A percentile compares a stretch with the other conserved stretches of the same genome.
Conservation (phyloP, 1,139 yeast species). For the Hyphopichia khmerensis region DNA sequence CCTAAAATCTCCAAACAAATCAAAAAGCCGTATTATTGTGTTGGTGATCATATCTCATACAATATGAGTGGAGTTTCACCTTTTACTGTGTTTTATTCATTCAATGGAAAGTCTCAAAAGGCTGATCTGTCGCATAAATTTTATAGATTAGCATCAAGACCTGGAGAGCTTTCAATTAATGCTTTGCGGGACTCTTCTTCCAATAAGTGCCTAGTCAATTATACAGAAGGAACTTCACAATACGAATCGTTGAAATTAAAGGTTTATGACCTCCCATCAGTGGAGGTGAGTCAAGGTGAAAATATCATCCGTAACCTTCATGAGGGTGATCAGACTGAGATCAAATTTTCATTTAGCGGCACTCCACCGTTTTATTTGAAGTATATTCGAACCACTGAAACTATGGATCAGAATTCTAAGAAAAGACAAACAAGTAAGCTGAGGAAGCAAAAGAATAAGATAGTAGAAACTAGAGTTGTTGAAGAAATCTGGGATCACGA, state of each 20-base stretch:
- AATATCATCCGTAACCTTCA: constrained; percentile 74
- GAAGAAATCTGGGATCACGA: constrained; percentile 67
- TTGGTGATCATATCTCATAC: constrained; percentile 85
- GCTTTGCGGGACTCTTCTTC: constrained; percentile 77
- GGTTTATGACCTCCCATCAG: constrained; percentile 85
- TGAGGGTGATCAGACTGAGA: constrained; percentile 83
- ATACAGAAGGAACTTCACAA: constrained; percentile 39
- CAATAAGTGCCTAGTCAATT: constrained; percentile 63
- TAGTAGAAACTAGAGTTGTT: constrained; percentile 77
- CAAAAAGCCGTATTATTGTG: constrained; percentile 62
- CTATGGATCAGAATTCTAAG: constrained; percentile 49
- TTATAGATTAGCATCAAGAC: constrained; percentile 73
- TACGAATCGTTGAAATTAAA: constrained; percentile 46
- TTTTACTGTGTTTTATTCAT: constrained; percentile 69
- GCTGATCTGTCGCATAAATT: constrained; percentile 58
- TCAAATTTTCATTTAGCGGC: constrained; percentile 65
- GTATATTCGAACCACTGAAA: constrained; percentile 49
- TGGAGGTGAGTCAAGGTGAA: constrained; percentile 80
- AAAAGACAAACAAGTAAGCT: constrained; percentile 18
- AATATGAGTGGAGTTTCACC: constrained; percentile 79
- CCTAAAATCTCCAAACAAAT: constrained; percentile 58
- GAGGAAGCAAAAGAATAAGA: constrained; percentile 27
- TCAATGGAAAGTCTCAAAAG: constrained; percentile 60
- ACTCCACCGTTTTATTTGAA: constrained; percentile 70
- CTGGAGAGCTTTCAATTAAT: constrained; percentile 70